Evolutionary conservation across 495 filamentous ascomycete genomes (phyloP).

Genomic region (Choiromyces venosus): DNA sequence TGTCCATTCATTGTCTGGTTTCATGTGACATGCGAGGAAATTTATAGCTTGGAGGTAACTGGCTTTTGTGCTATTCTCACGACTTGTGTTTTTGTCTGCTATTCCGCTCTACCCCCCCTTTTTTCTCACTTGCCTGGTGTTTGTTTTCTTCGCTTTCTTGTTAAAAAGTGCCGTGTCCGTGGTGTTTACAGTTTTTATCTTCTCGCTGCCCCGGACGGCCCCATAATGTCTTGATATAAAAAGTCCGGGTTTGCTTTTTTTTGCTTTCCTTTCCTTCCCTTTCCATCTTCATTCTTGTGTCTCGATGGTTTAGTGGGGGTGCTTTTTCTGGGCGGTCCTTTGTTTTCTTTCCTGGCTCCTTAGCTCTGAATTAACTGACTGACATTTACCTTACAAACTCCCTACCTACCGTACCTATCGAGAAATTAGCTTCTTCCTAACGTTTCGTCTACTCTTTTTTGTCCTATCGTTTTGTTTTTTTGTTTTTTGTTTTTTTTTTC

Average conservation of each 20-base stretch:
- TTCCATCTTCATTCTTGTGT: background rate
- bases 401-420: constrained; percentile 3
- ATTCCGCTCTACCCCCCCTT: background rate
- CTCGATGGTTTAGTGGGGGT: background rate
- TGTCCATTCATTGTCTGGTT: constrained; percentile 10
- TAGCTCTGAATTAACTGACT: background rate
- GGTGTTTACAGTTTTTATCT: background rate
- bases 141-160: background rate
- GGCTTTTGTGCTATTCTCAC: constrained; percentile 9
- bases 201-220: background rate
- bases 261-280: background rate
- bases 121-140: background rate
- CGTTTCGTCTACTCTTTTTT: constrained; percentile 3
- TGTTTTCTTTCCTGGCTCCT: background rate
- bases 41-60: background rate
- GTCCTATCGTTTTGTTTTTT: constrained; percentile 8
- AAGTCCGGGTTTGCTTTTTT: background rate
- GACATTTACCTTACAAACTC: background rate
- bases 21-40: background rate
- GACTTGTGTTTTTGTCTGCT: background rate
- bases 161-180: background rate
- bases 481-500: constrained; percentile 10
- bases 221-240: constrained; percentile 3
- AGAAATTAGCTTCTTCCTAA: constrained; percentile 14
- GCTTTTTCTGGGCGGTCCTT: background rate